Conservation (phyloP, 176 grass and related monocot genomes). For the Phyllostachys edulis region DNA sequence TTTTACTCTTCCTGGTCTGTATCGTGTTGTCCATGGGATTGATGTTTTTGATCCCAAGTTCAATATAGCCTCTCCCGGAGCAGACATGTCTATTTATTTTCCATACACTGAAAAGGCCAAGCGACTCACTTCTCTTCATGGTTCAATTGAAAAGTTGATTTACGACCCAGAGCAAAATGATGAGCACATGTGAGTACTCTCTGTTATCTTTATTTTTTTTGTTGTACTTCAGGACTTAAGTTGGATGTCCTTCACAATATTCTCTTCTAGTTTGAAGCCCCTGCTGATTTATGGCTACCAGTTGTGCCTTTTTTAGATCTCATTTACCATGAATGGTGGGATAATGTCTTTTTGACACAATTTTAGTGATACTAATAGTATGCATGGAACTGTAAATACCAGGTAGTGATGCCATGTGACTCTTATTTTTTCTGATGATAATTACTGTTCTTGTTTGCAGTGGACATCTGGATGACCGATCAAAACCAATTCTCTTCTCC, state of each 20-base stretch:
- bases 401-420: background rate
- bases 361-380: background rate
- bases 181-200: conserved; percentile 77
- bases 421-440: background rate
- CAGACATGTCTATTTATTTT: conserved; percentile 94
- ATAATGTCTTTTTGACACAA: background rate
- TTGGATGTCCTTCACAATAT: background rate
- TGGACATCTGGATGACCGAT: conserved; percentile 76
- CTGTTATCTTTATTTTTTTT: background rate
- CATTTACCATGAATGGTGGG: background rate
- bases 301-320: background rate
- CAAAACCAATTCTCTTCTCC: conserved; percentile 93
- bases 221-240: background rate
- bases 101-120: conserved; percentile 67
- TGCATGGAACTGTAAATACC: background rate
- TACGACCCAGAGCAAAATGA: conserved; percentile 82
- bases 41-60: conserved; percentile 99
- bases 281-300: background rate
- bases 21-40: conserved; percentile 86
- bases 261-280: background rate
- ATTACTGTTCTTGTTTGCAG: conserved; percentile 42
- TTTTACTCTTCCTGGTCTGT: conserved; percentile 82
- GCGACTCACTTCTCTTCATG: conserved; percentile 83
- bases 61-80: conserved; percentile 94
- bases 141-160: conserved; percentile 76